phyloP scores from a whole-genome alignment of 2,329 filamentous ascomycete genomes.

The Zymoseptoria ardabiliae region DNA sequence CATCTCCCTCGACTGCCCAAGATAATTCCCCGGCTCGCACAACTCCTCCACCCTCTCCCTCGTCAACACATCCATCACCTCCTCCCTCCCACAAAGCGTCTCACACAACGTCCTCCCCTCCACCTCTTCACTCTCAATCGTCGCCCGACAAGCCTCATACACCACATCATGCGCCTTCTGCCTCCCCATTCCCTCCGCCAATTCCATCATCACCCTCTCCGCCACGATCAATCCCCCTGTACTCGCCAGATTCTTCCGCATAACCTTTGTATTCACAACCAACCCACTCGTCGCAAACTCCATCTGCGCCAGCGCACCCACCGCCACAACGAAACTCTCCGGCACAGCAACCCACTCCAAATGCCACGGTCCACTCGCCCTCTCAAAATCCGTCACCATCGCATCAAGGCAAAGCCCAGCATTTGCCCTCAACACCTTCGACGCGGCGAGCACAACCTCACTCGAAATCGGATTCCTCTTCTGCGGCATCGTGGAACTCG shows the following conservation, averaged over 20 bases:
- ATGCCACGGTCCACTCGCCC: slow-evolving; percentile 28
- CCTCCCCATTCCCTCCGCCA: slow-evolving; percentile 28
- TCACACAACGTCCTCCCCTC: slow-evolving; percentile 5
- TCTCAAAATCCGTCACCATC: slow-evolving; percentile 28
- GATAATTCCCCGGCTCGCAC: slow-evolving; percentile 24
- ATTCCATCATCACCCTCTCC: slow-evolving; percentile 36
- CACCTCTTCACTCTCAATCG: slow-evolving; percentile 15
- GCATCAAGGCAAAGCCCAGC: slow-evolving; percentile 22
- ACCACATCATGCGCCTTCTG: slow-evolving; percentile 31
- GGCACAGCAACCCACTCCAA: slow-evolving; percentile 29
- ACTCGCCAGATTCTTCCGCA: slow-evolving; percentile 26
- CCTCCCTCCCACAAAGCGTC: slow-evolving; percentile 13
- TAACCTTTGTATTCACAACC: slow-evolving; percentile 22
- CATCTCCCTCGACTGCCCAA: slow-evolving; percentile 19
- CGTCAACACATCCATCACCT: slow-evolving; percentile 12
- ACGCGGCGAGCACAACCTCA: slow-evolving; percentile 24
- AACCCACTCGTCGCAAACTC: slow-evolving; percentile 21
- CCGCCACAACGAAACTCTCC: slow-evolving; percentile 22
- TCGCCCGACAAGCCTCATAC: slow-evolving; percentile 29
- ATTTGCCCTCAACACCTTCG: slow-evolving; percentile 23
- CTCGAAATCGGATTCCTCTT: slow-evolving; percentile 28
- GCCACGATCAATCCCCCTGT: slow-evolving; percentile 31
- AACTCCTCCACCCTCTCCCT: slow-evolving; percentile 14
- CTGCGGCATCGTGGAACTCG: slow-evolving; percentile 52
- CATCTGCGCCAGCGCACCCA: slow-evolving; percentile 23